These are phyloP conservation scores for Candida silvicultrix DNA, from an alignment of 805 yeast genomes.

Conservation along the genomic window DNA sequence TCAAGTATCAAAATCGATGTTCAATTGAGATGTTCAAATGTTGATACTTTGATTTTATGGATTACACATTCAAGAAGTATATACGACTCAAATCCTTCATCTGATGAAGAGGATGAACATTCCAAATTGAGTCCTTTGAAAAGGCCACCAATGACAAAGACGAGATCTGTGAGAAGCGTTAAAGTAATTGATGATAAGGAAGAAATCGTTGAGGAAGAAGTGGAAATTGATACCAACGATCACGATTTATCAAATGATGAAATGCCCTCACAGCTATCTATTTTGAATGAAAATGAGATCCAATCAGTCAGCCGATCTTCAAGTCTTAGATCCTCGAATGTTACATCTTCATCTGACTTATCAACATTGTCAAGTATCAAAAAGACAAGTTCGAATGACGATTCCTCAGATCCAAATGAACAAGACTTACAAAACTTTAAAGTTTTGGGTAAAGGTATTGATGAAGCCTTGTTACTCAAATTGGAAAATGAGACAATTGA, in stretches of 20 bases:
- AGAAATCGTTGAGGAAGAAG: background rate
- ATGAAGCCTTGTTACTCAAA: slow-evolving; percentile 36
- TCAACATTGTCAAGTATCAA: slow-evolving; percentile 4
- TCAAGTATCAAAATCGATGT: slow-evolving; percentile 60
- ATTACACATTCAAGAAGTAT: slow-evolving; percentile 67
- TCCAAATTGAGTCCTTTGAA: background rate
- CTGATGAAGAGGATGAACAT: too few relatives aligned
- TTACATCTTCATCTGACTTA: slow-evolving; percentile 10
- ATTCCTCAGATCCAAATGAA: slow-evolving; percentile 3
- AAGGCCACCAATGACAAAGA: background rate
- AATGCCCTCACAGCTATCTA: slow-evolving; percentile 33
- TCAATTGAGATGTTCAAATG: slow-evolving; percentile 66
- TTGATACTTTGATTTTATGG: slow-evolving; percentile 67
- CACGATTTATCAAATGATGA: slow-evolving; percentile 23
- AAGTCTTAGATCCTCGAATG: slow-evolving; percentile 15
- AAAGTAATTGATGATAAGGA: background rate
- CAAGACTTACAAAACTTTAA: slow-evolving; percentile 10
- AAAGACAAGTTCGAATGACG: slow-evolving; percentile 4
- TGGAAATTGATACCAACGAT: slow-evolving; percentile 16
- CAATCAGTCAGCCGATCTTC: slow-evolving; percentile 21
- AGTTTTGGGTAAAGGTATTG: slow-evolving; percentile 10
- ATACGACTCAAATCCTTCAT: slow-evolving; percentile 8
- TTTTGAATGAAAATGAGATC: slow-evolving; percentile 31
- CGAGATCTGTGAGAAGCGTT: background rate
- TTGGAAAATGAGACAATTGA: slow-evolving; percentile 40